A percentile compares a stretch with the other conserved stretches of the same genome.
phyloP scores from a whole-genome alignment of 495 filamentous ascomycete genomes.

The Polyplosphaeria fusca region DNA sequence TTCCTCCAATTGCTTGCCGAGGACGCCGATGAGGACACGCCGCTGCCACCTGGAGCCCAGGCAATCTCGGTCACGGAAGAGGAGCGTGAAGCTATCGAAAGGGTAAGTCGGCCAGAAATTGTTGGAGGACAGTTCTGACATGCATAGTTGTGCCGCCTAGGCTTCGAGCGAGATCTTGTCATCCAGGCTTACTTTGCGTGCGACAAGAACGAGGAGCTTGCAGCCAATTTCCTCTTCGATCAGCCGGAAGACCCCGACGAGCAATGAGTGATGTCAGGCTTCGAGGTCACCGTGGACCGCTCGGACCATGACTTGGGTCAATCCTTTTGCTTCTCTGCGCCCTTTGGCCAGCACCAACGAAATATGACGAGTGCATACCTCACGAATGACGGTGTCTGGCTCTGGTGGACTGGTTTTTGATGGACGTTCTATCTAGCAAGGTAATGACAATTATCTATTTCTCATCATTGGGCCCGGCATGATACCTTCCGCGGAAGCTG shows the following conservation, averaged over 20 bases:
- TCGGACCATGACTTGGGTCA: not conserved
- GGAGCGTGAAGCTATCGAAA: conserved; percentile 93
- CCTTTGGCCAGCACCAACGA: not conserved
- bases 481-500: conserved; percentile 1
- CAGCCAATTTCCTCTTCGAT: conserved; percentile 96
- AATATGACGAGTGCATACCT: not conserved
- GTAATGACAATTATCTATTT: not conserved
- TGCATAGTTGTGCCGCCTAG: conserved; percentile 78
- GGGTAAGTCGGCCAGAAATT: conserved; percentile 57
- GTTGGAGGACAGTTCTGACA: no score
- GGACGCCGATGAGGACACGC: conserved; percentile 64
- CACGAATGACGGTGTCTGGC: not conserved
- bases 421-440: no score
- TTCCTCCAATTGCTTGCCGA: conserved; percentile 87
- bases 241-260: conserved; percentile 87
- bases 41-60: conserved; percentile 82
- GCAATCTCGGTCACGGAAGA: conserved; percentile 90
- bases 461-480: conserved; percentile 2
- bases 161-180: conserved; percentile 87
- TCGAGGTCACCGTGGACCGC: not conserved
- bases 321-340: no score
- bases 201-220: conserved; percentile 98
- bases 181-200: conserved; percentile 99
- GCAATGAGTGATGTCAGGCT: conserved; percentile 25
- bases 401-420: no score